Conservation (phyloP, 805 yeast genomes). For the Candida insectorum region DNA sequence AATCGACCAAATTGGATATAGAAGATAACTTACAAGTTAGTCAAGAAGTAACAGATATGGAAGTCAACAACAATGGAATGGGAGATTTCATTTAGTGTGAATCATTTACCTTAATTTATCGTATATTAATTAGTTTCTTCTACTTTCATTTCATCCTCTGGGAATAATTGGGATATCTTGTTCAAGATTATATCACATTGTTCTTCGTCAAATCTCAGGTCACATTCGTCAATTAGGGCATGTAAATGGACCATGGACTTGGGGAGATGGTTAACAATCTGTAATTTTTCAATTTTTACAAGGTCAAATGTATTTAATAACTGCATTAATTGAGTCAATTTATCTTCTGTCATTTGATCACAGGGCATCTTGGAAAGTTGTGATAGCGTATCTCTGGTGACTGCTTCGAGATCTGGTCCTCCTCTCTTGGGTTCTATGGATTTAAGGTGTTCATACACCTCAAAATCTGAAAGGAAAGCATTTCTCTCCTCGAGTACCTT, state of each 20-base stretch:
- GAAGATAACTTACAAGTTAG: constrained; percentile 1
- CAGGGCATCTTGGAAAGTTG: constrained; percentile 34
- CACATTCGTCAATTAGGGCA: constrained; percentile 88
- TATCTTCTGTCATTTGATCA: constrained; percentile 18
- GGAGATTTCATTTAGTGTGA: constrained; percentile 11
- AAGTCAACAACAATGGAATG: constrained; percentile 4
- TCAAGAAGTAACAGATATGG: too few species aligned
- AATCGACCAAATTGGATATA: constrained; percentile 1
- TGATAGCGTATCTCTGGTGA: constrained; percentile 45
- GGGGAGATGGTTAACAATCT: constrained; percentile 79
- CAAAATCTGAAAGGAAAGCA: constrained; percentile 60
- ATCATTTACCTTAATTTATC: too few species aligned
- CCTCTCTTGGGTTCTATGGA: constrained; percentile 41
- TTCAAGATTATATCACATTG: constrained; percentile 57
- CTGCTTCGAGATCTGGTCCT: constrained; percentile 46
- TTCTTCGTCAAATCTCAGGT: constrained; percentile 72
- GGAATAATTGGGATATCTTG: constrained; percentile 53
- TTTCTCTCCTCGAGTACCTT: constrained; percentile 49
- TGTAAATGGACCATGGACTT: constrained; percentile 73
- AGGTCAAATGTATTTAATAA: constrained; percentile 51
- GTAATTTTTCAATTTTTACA: constrained; percentile 80
- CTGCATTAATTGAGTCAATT: constrained; percentile 37
- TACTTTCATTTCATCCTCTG: constrained; percentile 39
- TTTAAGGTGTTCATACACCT: constrained; percentile 55
- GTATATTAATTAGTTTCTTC: too few species aligned